Conservation (phyloP, 768 basidiomycete genomes). For the Sistotremastrum niveocremeum region DNA sequence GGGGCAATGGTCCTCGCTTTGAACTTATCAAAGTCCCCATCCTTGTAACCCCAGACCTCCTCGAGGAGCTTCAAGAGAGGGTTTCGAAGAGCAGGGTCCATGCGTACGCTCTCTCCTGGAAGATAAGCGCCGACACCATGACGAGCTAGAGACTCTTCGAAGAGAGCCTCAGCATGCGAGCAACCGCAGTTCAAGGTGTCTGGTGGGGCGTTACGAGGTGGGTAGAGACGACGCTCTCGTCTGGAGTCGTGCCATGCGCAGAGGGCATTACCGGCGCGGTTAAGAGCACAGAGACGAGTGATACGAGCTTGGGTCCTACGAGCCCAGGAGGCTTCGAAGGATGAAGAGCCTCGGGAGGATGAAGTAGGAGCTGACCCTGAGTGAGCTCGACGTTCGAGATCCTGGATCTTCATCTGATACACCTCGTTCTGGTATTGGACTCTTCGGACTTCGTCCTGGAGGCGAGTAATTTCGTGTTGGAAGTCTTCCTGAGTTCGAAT, state of each 20-base stretch:
- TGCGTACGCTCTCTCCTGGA: slow-evolving; percentile 74
- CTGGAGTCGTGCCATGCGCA: slow-evolving; percentile 88
- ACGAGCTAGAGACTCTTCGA: slow-evolving; percentile 71
- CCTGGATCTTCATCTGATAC: slow-evolving; percentile 31
- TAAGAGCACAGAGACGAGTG: slow-evolving; percentile 63
- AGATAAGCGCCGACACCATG: slow-evolving; percentile 72
- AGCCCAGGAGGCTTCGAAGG: slow-evolving; percentile 52
- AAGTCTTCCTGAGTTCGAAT: slow-evolving; percentile 14
- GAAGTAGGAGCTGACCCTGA: slow-evolving; percentile 11
- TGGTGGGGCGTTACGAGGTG: slow-evolving; percentile 68
- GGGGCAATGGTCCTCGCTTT: slow-evolving; percentile 41
- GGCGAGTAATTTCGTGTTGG: slow-evolving; percentile 39
- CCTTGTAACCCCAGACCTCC: slow-evolving; percentile 61
- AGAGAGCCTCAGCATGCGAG: slow-evolving; percentile 71
- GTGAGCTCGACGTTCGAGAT: slow-evolving; percentile 34
- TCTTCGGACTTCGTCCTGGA: slow-evolving; percentile 46
- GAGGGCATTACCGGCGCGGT: slow-evolving; percentile 78
- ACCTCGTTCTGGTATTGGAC: slow-evolving; percentile 48
- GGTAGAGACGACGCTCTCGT: slow-evolving; percentile 62
- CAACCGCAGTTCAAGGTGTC: slow-evolving; percentile 80
- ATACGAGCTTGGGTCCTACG: slow-evolving; percentile 60
- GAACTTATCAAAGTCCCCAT: slow-evolving; percentile 83
- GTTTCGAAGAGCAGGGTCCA: slow-evolving; percentile 79
- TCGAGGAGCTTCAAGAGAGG: slow-evolving; percentile 62
- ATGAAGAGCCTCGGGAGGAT: slow-evolving; percentile 4